Conservation (phyloP, 2,329 filamentous ascomycete species). For the Penicillium sp. region DNA sequence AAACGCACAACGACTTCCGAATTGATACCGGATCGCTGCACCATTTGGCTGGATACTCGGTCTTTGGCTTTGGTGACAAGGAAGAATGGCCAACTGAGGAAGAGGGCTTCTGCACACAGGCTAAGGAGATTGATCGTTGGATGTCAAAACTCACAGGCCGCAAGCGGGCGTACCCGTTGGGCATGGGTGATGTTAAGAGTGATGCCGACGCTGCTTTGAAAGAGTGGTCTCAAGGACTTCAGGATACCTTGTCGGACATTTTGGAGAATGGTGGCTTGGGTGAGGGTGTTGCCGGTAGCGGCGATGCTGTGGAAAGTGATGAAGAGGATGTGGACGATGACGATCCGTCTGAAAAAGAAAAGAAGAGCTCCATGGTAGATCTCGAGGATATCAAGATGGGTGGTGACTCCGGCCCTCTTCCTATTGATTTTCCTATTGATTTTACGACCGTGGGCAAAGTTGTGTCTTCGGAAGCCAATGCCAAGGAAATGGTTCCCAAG, state of each 20-base stretch:
- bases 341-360: constrained; percentile 44
- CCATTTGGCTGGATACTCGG: constrained; percentile 77
- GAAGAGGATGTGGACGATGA: constrained; percentile 65
- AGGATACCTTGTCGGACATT: constrained; percentile 67
- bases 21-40: constrained; percentile 87
- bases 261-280: constrained; percentile 54
- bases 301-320: constrained; percentile 81
- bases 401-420: constrained; percentile 54
- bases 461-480: constrained; percentile 38
- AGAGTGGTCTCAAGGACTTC: constrained; percentile 77
- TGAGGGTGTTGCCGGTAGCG: constrained; percentile 74
- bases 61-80: constrained; percentile 90
- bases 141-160: constrained; percentile 90
- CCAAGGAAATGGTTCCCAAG: constrained; percentile 93
- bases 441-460: constrained; percentile 63
- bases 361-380: constrained; percentile 62
- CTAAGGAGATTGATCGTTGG: constrained; percentile 88
- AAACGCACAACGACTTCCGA: constrained; percentile 95
- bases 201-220: constrained; percentile 66
- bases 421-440: constrained; percentile 87
- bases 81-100: constrained; percentile 90
- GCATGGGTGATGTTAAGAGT: constrained; percentile 81
- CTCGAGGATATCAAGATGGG: constrained; percentile 74
- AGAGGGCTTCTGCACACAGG: constrained; percentile 91
- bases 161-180: constrained; percentile 85